Evolutionary conservation across 257 asterid genomes (phyloP), one percentile per base, ranked within the genome.

Genomic region (Paulownia fortunei): DNA sequence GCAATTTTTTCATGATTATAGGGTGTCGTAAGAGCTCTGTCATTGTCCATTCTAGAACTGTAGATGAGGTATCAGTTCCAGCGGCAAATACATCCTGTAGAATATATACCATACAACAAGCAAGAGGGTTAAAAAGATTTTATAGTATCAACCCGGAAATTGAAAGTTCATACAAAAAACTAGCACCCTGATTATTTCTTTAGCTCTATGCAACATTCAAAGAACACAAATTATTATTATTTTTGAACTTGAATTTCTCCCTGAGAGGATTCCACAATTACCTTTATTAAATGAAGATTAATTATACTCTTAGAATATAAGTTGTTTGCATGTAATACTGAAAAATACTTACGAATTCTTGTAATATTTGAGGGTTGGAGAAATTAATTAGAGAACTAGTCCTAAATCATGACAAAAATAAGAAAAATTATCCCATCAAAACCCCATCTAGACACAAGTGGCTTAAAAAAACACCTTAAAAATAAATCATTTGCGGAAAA

Each of bases 61-160:
- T 47, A 1, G 73, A 41, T 0, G 88, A 59, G 2, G 92, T 85
- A 51, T 87, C 92, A 0, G 92, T 90, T 30, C 96, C 96, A n/a
- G 72, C 93, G 0, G 79, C 77, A 46, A 87, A 65, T 19, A 77
- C 16, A 46, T 87, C 93, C 92, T 86, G 80, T 6, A 41, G 37
- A 44, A 59, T 3, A 13, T 3, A 69, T 13, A 21, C n/a, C 23
- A 49, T 37, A 39, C 1, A 26, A n/a, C n/a, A 66, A 21, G 21
- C 3, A 54, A 18, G 18, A 27, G 24, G n/a, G 6, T 8, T 16
- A n/a, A 19, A 2, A 8, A 24, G 39, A 42, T 42, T 66, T 3
- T n/a, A 12, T 44, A 13, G 1, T 1, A 9, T 44, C 11, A 12
- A 44, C 51, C 51, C 5, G 51, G 18, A 61, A 12, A 19, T n/a